Base-by-base conservation (phyloP, 345 rosid genomes). In the Citrus unshiu region DNA sequence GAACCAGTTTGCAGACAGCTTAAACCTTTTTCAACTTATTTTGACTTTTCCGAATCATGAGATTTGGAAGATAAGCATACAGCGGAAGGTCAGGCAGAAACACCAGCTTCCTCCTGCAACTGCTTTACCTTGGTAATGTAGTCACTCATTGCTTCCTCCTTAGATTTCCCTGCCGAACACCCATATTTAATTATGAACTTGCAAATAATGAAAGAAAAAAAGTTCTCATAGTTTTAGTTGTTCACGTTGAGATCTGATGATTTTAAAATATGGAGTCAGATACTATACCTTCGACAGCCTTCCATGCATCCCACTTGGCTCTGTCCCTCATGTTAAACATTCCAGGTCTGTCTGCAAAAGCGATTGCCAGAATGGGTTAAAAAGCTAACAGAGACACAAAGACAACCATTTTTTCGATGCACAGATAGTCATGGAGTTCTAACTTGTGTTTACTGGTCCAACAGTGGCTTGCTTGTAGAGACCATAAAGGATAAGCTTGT, bases 241-340 rank as follows among this genome's bases (percentile, higher is more conserved):
- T 4, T 30, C 10, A 10, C 10, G 7, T 0, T 25, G 46, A 27
- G 9, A 18, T 10, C 21, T 43, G 21, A 32, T 54, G 22, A 49
- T 51, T 49, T 40, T 19, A 12, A 66, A 76, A 72, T n/a, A 14
- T 13, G 7, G 18, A 16, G 12, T 46, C 16, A 2, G 73, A 43
- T 58, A 34, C 22, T 76, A 46, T 46, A 93, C 99, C 93, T 91
- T 96, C 97, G 81, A 91, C 95, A 59, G 92, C 89, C 89, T 96
- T 96, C 99, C 98, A 96, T 30, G 98, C 98, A 81, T 96, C 99
- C 99, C 99, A 96, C 87, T 96, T 96, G 1, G 94, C 93, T 77
- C 89, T 90, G 22, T 92, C 99, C 90, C 82, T 94, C 91, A 81
- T 68, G 92, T 65, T 83, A 83, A 96, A 93, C 56, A 94, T 87